phyloP scores from a whole-genome alignment of 2,329 filamentous ascomycete species.

The Penicillium palitans region DNA sequence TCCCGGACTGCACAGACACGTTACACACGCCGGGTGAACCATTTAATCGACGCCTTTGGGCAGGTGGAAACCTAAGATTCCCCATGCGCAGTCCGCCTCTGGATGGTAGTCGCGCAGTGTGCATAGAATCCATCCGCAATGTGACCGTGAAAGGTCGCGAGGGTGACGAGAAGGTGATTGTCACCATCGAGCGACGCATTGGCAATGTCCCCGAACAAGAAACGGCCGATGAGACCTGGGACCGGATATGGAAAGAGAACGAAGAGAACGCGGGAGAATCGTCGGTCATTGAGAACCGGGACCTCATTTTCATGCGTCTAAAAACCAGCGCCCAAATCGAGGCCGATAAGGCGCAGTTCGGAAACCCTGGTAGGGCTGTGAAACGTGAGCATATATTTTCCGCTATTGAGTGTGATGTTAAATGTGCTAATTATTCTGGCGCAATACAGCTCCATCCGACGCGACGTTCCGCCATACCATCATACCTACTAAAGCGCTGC shows the following conservation, averaged over 20 bases:
- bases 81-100: slow-evolving; percentile 32
- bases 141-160: slow-evolving; percentile 52
- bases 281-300: slow-evolving; percentile 58
- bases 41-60: slow-evolving; percentile 83
- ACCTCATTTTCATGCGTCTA: slow-evolving; percentile 64
- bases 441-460: slow-evolving; percentile 46
- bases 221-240: slow-evolving; percentile 35
- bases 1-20: slow-evolving; percentile 81
- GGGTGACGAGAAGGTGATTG: slow-evolving; percentile 60
- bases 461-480: slow-evolving; percentile 61
- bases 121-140: slow-evolving; percentile 50
- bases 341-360: slow-evolving; percentile 27
- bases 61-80: slow-evolving; percentile 71
- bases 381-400: slow-evolving; percentile 36
- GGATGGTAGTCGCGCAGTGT: slow-evolving; percentile 43
- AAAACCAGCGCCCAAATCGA: slow-evolving; percentile 42
- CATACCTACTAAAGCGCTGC: slow-evolving; percentile 66
- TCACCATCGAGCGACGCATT: slow-evolving; percentile 59
- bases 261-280: slow-evolving; percentile 46
- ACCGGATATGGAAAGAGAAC: slow-evolving; percentile 47
- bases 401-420: not conserved
- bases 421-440: slow-evolving; percentile 21
- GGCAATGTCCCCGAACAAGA: slow-evolving; percentile 41
- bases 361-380: slow-evolving; percentile 29
- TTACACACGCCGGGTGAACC: slow-evolving; percentile 71